Percentiles rank a stretch among this genome's conserved stretches.
phyloP scores from a whole-genome alignment of 768 basidiomycete genomes.

The Pleurotus tuber-regium region DNA sequence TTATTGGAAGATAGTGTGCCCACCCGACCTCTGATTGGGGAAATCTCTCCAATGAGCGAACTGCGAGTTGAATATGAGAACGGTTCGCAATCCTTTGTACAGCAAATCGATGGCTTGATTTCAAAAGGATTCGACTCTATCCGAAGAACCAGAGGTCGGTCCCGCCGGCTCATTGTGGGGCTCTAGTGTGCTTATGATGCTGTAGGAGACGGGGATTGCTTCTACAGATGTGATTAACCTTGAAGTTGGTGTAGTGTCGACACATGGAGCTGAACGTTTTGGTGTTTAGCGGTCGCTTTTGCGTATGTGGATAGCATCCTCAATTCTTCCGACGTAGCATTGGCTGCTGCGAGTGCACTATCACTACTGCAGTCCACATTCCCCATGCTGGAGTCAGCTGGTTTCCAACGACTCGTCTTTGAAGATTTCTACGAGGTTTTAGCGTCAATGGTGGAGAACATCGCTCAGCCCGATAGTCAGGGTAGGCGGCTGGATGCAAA shows the following conservation, averaged over 20 bases:
- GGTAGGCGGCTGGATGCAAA: slow-evolving; percentile 33
- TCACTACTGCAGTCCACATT: slow-evolving; percentile 50
- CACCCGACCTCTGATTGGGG: slow-evolving; percentile 51
- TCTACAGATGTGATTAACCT: slow-evolving; percentile 71
- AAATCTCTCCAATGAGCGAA: slow-evolving; percentile 46
- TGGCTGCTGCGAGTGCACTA: slow-evolving; percentile 48
- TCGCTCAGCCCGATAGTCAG: slow-evolving; percentile 34
- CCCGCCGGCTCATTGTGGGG: slow-evolving; percentile 4
- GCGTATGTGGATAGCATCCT: slow-evolving; percentile 77
- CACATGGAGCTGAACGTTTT: no score
- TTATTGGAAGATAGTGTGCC: slow-evolving; percentile 8
- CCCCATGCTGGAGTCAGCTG: slow-evolving; percentile 49
- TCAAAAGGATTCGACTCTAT: slow-evolving; percentile 61
- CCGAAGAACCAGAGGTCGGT: slow-evolving; percentile 67
- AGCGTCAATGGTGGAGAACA: slow-evolving; percentile 42
- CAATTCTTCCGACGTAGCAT: slow-evolving; percentile 36
- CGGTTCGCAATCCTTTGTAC: slow-evolving; percentile 55
- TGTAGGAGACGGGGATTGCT: slow-evolving; percentile 88
- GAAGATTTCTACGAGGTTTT: slow-evolving; percentile 77
- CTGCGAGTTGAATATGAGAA: slow-evolving; percentile 68
- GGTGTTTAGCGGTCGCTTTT: slow-evolving; percentile 77
- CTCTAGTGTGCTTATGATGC: not conserved
- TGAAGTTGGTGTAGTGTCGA: no score
- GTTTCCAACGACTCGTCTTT: slow-evolving; percentile 66
- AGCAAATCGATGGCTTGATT: slow-evolving; percentile 74